phyloP scores from a whole-genome alignment of 495 filamentous ascomycete genomes.

The Hypoxylon perforatum region DNA sequence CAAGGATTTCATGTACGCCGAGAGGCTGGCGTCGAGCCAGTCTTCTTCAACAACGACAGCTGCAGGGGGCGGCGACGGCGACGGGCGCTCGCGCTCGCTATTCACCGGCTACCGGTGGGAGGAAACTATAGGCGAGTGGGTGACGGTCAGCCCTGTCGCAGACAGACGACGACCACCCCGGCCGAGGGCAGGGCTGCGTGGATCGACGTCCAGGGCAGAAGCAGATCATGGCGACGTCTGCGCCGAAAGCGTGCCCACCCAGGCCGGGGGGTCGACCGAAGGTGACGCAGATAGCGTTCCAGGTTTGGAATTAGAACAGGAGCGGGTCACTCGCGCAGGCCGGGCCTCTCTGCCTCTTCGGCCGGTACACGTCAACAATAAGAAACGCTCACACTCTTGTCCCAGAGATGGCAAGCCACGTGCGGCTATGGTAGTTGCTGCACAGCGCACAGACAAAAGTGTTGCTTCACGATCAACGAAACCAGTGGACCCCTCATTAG shows the following conservation, averaged over 20 bases:
- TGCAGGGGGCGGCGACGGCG: no score
- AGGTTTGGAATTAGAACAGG: slow-evolving; percentile 31
- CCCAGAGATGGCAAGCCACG: slow-evolving; percentile 17
- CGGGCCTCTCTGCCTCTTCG: slow-evolving; percentile 9
- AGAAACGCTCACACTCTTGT: slow-evolving; percentile 38
- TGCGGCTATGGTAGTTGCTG: neutral
- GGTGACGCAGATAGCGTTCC: slow-evolving; percentile 30
- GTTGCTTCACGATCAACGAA: neutral
- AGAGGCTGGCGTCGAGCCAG: slow-evolving; percentile 44
- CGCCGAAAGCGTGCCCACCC: slow-evolving; percentile 13
- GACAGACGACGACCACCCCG: slow-evolving; percentile 16
- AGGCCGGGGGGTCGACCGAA: slow-evolving; percentile 17
- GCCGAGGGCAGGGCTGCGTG: slow-evolving; percentile 13
- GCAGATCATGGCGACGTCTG: slow-evolving; percentile 9
- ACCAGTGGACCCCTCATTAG: slow-evolving; percentile 4
- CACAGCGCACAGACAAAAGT: slow-evolving; percentile 6
- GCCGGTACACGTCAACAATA: slow-evolving; percentile 24
- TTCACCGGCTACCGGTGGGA: slow-evolving; percentile 61
- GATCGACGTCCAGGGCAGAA: slow-evolving; percentile 30
- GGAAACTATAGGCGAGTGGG: slow-evolving; percentile 67
- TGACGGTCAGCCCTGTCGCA: slow-evolving; percentile 49
- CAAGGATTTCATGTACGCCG: slow-evolving; percentile 56
- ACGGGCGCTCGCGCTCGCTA: slow-evolving; percentile 24
- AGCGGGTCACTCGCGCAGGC: slow-evolving; percentile 8
- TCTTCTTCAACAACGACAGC: slow-evolving; percentile 13